A percentile compares a stretch with the other conserved stretches of the same genome.
Conservation (phyloP, 1,139 yeast species). For the Zygosaccharomyces pseudobailii region DNA sequence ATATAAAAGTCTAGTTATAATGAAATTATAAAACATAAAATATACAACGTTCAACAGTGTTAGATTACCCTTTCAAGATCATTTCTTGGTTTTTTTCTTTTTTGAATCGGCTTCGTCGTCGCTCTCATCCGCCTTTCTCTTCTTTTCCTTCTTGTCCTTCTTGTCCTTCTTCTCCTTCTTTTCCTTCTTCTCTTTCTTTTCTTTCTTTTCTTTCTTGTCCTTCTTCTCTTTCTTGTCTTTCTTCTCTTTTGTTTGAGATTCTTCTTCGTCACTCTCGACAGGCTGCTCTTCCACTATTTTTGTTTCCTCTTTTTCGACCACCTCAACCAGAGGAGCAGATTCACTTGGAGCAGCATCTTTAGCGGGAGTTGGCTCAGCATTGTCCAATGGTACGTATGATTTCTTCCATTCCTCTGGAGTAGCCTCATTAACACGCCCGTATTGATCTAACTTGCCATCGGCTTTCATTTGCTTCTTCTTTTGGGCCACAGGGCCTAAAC, state of each 20-base stretch:
- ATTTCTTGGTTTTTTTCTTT: slow-evolving; percentile 53
- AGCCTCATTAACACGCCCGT: slow-evolving; percentile 85
- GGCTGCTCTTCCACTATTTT: slow-evolving; percentile 24
- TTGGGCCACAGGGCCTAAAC: slow-evolving; percentile 96
- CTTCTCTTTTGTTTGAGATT: slow-evolving; percentile 48
- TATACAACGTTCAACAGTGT: not conserved
- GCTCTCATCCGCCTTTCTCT: slow-evolving; percentile 60
- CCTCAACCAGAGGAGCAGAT: slow-evolving; percentile 36
- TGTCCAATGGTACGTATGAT: slow-evolving; percentile 77
- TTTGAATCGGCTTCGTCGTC: slow-evolving; percentile 51
- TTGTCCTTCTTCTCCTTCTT: slow-evolving; percentile 63
- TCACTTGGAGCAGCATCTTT: slow-evolving; percentile 29
- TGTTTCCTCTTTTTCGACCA: slow-evolving; percentile 39
- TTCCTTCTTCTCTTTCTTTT: slow-evolving; percentile 59
- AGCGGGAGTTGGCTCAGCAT: slow-evolving; percentile 41
- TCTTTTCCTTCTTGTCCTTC: slow-evolving; percentile 49
- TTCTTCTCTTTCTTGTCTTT: slow-evolving; percentile 52
- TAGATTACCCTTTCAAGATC: slow-evolving; percentile 7
- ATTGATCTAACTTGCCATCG: slow-evolving; percentile 95
- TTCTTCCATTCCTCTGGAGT: slow-evolving; percentile 93
- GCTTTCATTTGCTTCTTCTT: slow-evolving; percentile 98
- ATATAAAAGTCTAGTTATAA: not conserved
- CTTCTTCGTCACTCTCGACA: slow-evolving; percentile 34
- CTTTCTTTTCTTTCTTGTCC: slow-evolving; percentile 63
- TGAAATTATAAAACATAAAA: not conserved